These are phyloP conservation scores for Porogramme epimiltina DNA, from an alignment of 1,284 basidiomycete genomes.

Conservation along the genomic window DNA sequence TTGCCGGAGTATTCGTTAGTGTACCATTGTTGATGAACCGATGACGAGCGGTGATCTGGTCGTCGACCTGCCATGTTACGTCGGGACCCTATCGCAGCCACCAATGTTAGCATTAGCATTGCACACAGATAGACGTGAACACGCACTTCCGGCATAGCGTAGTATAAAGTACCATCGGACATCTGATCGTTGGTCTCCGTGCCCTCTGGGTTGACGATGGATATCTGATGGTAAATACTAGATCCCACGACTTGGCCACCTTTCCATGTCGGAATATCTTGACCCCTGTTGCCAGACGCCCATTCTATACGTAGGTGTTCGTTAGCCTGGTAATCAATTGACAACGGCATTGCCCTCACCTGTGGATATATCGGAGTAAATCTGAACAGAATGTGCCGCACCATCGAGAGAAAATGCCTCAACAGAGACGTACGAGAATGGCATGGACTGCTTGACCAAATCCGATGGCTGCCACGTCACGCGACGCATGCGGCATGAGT, in stretches of 20 bases:
- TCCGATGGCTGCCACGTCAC: conserved; percentile 33
- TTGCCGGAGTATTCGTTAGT: background rate
- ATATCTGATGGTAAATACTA: no score
- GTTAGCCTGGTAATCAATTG: no score
- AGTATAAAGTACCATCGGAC: no score
- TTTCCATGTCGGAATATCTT: background rate
- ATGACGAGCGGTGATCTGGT: background rate
- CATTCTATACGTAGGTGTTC: no score
- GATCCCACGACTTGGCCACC: background rate
- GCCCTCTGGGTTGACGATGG: no score
- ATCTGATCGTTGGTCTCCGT: no score
- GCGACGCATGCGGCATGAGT: background rate
- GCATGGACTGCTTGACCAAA: conserved; percentile 31
- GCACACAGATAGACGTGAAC: no score
- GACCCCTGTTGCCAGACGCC: background rate
- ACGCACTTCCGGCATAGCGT: no score
- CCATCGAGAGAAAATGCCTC: conserved; percentile 30
- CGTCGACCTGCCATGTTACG: background rate
- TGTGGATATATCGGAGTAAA: conserved; percentile 35
- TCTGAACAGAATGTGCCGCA: conserved; percentile 28
- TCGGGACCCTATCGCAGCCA: no score
- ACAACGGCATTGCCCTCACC: conserved; percentile 5
- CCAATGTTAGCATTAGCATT: no score
- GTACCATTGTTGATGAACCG: background rate
- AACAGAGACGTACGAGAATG: conserved; percentile 32